Base-by-base conservation (phyloP, 208 protist species). In the Trypanosoma congolense region DNA sequence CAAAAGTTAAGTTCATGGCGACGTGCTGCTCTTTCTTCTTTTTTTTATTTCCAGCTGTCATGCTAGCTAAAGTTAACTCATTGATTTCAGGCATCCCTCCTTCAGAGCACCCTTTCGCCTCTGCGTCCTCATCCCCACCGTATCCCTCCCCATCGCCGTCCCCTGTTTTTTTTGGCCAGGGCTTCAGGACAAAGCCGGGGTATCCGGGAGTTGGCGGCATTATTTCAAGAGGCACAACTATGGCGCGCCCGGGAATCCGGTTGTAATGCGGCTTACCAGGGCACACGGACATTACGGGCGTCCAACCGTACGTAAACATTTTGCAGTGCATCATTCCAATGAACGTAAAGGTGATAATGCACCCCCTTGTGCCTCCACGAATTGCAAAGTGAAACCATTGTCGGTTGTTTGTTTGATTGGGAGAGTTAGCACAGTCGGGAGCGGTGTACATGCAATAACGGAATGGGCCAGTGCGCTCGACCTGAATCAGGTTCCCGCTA, bases 311-410 rank as follows among this genome's bases (percentile, higher is more conserved):
- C 18, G 78, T 89, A 74, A 87, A 96, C 79, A 93, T 88, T 40
- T 73, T 71, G 56, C 74, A 80, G 68, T 94, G 75, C 73, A 82
- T 88, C 69, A 96, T 76, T 18, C 83, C 88, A 3, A 90, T 63
- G 36, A 96, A 70, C 18, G 63, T 83, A 48, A 95, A 58, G 21
- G 42, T 66, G 24, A 96, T 56, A 8, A 71, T 51, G 24, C 31
- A 52, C 16, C 85, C 87, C 33, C 79, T 83, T 19, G 26, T 41
- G 40, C 73, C 84, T 10, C 89, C 89, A 14, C 77, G 80, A 29
- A 97, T 76, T 16, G 83, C 77, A 67, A 97, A 97, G 70, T 97
- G 84, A 62, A 96, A 96, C 89, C 92, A 97, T 59, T 95, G 85
- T 9, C 89, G 76, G 57, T 92, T 92, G 60, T 91, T 89, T 19